Evolutionary conservation across 306 rosid genomes (phyloP).

Genomic region (Fragaria ananassa): DNA sequence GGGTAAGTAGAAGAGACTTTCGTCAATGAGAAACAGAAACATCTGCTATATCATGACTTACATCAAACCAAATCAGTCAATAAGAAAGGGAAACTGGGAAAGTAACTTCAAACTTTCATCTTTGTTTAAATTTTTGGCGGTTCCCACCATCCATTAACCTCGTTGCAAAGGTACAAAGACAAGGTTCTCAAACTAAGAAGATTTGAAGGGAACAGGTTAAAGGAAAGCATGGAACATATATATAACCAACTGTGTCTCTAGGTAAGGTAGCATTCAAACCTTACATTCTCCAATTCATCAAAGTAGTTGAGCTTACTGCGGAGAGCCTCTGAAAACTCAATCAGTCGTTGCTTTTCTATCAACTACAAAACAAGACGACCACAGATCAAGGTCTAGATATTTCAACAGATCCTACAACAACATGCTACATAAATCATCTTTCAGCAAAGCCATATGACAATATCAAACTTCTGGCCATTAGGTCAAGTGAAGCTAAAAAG

Average conservation of each 20-base stretch:
- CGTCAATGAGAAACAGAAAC: not conserved
- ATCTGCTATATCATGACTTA: not conserved
- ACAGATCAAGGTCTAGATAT: not conserved
- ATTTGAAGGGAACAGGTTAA: not conserved
- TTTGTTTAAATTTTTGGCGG: not conserved
- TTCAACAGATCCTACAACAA: not conserved
- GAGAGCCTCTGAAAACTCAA: slow-evolving; percentile 91
- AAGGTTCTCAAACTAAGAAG: not conserved
- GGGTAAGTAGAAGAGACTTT: not conserved
- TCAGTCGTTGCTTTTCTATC: slow-evolving; percentile 83
- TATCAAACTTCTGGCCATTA: not conserved
- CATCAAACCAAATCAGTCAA: not conserved
- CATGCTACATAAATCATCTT: not conserved
- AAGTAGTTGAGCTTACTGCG: slow-evolving; percentile 94
- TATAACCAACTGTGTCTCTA: slow-evolving; percentile 38
- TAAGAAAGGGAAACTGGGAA: not conserved
- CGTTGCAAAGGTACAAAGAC: not conserved
- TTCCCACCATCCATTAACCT: not conserved
- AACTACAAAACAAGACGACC: slow-evolving; percentile 46
- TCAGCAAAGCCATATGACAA: not conserved
- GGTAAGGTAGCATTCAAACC: slow-evolving; percentile 87
- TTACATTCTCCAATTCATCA: slow-evolving; percentile 99
- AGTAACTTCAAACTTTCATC: slow-evolving; percentile 4
- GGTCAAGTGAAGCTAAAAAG: slow-evolving; percentile 11
- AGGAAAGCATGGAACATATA: not conserved